Base-by-base conservation (phyloP, 331 rosid genomes). In the Malus hybrid region DNA sequence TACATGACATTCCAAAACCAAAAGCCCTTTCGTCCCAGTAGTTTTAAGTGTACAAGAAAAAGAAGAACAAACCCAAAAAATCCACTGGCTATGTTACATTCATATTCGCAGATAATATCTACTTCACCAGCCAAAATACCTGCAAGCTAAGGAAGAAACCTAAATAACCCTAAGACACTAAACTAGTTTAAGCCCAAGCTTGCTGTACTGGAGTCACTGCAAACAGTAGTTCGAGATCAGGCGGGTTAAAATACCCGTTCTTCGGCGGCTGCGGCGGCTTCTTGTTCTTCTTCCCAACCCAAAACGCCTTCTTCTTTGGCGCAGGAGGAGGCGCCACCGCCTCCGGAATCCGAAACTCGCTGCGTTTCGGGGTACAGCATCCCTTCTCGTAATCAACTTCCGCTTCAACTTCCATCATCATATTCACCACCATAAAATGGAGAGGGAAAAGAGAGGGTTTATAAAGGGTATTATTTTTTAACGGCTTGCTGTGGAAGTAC, bases 161-260 rank as follows among this genome's bases (percentile, higher is more conserved):
- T 7, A 39, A 29, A 6, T 10, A 55, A 10, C 7, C 63, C 65
- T 5, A 33, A 15, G 20, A 29, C 50, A 28, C 15, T 28, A 70
- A 12, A 15, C 31, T 31, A 0, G 34, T 42, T 13, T 44, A 83
- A 28, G 70, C 55, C 66, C 68, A 67, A 19, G 78, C 72, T 13
- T 60, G 82, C 9, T 76, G 28, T 29, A 55, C 65, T 4, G 80
- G 75, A 60, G 78, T 55, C 61, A 70, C 3, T 1, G 82, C 66
- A 50, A 84, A 88, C 72, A 90, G 76, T 68, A 76, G 62, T 13
- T 86, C 86, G 0, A 89, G 86, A 57, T 93, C 91, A 12, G 93
- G 93, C 0, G 88, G 80, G 4, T 86, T 71, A 48, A 93, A 93
- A 46, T 86, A 90, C 0, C 93, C 97, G 28, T 80, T 82, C 72